Evolutionary conservation across 208 protist species (phyloP), one percentile per base, ranked within the genome.

Genomic region (Naegleria lovaniensis): DNA sequence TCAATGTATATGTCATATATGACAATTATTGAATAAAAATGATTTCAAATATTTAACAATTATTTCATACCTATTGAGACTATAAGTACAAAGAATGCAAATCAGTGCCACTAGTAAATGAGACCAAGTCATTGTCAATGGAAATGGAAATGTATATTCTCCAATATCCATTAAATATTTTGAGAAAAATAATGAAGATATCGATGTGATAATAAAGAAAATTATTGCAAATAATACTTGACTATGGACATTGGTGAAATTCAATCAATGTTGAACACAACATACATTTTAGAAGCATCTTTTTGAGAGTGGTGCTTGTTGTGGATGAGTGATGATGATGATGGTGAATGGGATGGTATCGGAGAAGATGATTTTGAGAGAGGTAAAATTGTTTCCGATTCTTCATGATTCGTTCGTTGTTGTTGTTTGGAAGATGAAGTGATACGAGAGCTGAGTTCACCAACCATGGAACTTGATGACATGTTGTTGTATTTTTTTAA

Each of bases 131-230:
- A 91, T 86, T 7, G 91, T 85, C 25, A 92, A 83, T 25, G 91
- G 91, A 79, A 79, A 79, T 16, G 43, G 88, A 85, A 91, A 52
- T 52, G 15, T 79, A 40, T 38, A 79, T 79, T 29, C 29, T 36
- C 67, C n/a, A 39, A 39, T 11, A 83, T 48, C 29, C 67, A 79
- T 79, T 13, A 79, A 36, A 33, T 79, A 79, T 79, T 79, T 79
- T 36, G 16, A 36, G 6, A 79, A 79, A 79, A 36, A 79, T 11
- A 79, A 33, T 43, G 79, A 41, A 13, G 40, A 25, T 33, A 86
- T 86, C 3, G 83, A 86, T 33, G 38, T 86, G 5, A 38, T 36
- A 76, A 91, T 92, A 85, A 92, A 93, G 79, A 93, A 92, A 1
- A 88, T 40, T 29, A 93, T 85, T 16, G 51, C 83, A 48, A 22